These are phyloP conservation scores for Marasmius tenuissimus DNA, from an alignment of 1,284 basidiomycete genomes.

Conservation along the genomic window DNA sequence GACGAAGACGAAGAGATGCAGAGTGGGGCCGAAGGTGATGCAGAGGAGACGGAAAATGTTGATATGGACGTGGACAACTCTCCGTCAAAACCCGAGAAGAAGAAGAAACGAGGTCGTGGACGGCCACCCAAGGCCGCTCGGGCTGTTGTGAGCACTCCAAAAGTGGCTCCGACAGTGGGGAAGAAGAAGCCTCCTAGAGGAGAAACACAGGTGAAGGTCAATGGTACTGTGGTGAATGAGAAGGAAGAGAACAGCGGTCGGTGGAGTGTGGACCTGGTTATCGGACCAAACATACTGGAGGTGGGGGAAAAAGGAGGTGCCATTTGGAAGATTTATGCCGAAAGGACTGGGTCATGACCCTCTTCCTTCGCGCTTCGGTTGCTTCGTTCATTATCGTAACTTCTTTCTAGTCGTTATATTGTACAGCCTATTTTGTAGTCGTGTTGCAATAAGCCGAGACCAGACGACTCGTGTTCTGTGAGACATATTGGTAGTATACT, in stretches of 20 bases:
- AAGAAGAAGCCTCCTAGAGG: conserved; percentile 44
- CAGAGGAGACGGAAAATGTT: conserved; percentile 37
- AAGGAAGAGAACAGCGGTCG: conserved; percentile 39
- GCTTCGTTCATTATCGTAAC: not conserved
- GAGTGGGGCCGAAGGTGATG: conserved; percentile 46
- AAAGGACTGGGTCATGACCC: conserved; percentile 31
- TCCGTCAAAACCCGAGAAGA: conserved; percentile 35
- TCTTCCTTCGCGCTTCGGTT: not conserved
- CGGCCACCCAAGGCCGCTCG: conserved; percentile 31
- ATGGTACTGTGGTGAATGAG: conserved; percentile 43
- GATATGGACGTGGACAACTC: conserved; percentile 33
- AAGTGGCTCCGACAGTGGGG: conserved; percentile 30
- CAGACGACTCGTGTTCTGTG: too few relatives aligned
- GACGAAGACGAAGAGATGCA: conserved; percentile 46
- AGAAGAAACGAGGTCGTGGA: conserved; percentile 32
- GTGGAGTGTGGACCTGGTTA: conserved; percentile 57
- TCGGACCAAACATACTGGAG: conserved; percentile 60
- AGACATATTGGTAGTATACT: too few relatives aligned
- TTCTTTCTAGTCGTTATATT: not conserved
- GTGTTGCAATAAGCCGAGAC: too few relatives aligned
- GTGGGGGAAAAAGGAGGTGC: conserved; percentile 67
- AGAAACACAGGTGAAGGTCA: conserved; percentile 52
- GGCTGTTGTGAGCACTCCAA: conserved; percentile 6
- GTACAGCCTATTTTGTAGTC: too few relatives aligned
- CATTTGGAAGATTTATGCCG: conserved; percentile 67